Percentiles rank a stretch among this genome's conserved stretches.
Conservation (phyloP, 2,329 filamentous ascomycete species). For the Fusarium falciforme region DNA sequence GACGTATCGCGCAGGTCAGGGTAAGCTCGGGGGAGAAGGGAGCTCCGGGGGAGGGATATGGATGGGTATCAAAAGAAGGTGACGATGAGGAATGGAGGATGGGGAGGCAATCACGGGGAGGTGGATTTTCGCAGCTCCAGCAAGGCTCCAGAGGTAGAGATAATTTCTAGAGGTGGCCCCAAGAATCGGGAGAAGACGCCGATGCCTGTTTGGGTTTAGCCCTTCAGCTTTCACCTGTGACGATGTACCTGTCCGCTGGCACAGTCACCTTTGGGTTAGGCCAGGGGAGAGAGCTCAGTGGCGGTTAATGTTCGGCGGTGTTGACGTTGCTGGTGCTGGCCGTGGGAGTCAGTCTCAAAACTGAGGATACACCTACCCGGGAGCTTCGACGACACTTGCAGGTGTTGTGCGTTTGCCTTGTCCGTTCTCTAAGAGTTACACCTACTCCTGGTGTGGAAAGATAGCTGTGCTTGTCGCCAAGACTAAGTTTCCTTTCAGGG, state of each 20-base stretch:
- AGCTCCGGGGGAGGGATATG: slow-evolving; percentile 38
- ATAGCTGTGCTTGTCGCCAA: not conserved
- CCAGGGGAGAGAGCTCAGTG: slow-evolving; percentile 28
- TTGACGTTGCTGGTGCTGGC: not conserved
- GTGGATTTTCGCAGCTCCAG: slow-evolving; percentile 49
- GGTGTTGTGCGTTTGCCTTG: not conserved
- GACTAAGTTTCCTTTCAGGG: not conserved
- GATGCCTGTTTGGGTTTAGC: slow-evolving; percentile 39
- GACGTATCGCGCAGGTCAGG: slow-evolving; percentile 28
- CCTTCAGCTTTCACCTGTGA: slow-evolving; percentile 22
- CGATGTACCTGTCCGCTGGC: slow-evolving; percentile 21
- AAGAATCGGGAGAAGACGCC: slow-evolving; percentile 36
- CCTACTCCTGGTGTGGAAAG: not conserved
- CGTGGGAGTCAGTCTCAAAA: not conserved
- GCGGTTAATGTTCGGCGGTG: slow-evolving; percentile 39
- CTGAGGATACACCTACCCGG: not conserved
- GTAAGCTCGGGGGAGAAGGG: slow-evolving; percentile 32
- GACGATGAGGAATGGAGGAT: slow-evolving; percentile 44
- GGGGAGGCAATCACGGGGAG: slow-evolving; percentile 45
- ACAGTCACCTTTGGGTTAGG: slow-evolving; percentile 26
- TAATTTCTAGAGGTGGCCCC: slow-evolving; percentile 50
- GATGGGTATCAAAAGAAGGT: slow-evolving; percentile 50
- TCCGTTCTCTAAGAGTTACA: not conserved
- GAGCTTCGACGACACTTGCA: not conserved
- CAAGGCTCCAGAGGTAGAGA: slow-evolving; percentile 47